These are phyloP conservation scores for Arthroderma sp. DNA, from an alignment of 2,329 filamentous ascomycete species.

Conservation along the genomic window DNA sequence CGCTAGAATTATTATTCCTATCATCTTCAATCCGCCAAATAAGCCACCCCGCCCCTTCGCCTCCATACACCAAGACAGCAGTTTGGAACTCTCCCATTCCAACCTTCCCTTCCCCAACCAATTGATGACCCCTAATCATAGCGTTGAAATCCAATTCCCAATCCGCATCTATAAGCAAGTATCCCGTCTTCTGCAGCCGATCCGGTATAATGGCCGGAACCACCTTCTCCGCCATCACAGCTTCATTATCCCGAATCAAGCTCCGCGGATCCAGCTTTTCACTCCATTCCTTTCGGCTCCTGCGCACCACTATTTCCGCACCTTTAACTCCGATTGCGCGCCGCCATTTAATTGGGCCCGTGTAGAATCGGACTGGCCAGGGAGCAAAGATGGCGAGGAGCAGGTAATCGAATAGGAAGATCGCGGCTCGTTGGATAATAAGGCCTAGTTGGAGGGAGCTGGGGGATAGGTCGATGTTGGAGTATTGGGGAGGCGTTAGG, in stretches of 20 bases:
- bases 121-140: conserved; percentile 60
- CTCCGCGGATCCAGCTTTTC: conserved; percentile 13
- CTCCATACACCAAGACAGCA: conserved; percentile 51
- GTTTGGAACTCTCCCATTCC: conserved; percentile 55
- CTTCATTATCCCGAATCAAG: conserved; percentile 37
- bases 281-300: conserved; percentile 55
- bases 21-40: conserved; percentile 48
- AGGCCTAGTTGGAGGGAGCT: conserved; percentile 40
- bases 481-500: conserved; percentile 21
- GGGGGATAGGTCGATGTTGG: conserved; percentile 16
- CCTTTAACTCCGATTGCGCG: conserved; percentile 61
- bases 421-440: conserved; percentile 47
- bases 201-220: conserved; percentile 55
- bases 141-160: conserved; percentile 79
- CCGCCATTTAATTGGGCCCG: conserved; percentile 59
- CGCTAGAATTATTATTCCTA: conserved; percentile 29
- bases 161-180: conserved; percentile 67
- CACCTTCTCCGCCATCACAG: conserved; percentile 42
- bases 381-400: conserved; percentile 55
- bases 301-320: conserved; percentile 67
- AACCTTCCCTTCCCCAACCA: conserved; percentile 46
- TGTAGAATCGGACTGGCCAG: conserved; percentile 61
- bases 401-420: conserved; percentile 61
- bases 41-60: conserved; percentile 57
- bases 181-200: conserved; percentile 68